Conservation (phyloP, 2,329 filamentous ascomycete genomes). For the Aspergillus uvarum region DNA sequence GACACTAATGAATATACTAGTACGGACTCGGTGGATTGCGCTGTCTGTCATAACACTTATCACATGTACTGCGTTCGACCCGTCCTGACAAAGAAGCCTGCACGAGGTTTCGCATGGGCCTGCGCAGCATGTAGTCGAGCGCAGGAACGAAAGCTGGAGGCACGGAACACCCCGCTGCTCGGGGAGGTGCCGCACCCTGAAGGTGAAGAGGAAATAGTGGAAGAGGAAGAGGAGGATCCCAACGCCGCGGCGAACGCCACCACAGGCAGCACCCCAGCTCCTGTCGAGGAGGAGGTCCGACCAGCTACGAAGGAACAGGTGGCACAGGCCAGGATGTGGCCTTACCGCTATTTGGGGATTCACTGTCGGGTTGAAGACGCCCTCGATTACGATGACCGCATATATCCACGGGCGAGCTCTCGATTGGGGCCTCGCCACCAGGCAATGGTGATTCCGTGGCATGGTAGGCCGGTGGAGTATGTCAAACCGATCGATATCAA, state of each 20-base stretch:
- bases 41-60: slow-evolving; percentile 90
- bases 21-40: slow-evolving; percentile 94
- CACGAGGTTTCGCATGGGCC: slow-evolving; percentile 95
- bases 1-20: slow-evolving; percentile 47
- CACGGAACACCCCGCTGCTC: slow-evolving; percentile 76
- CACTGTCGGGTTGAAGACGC: slow-evolving; percentile 95
- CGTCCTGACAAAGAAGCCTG: slow-evolving; percentile 90
- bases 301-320: slow-evolving; percentile 79
- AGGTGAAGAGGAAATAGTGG: slow-evolving; percentile 64
- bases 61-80: slow-evolving; percentile 98
- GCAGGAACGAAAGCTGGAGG: slow-evolving; percentile 90
- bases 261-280: slow-evolving; percentile 64
- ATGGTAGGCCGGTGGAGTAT: slow-evolving; percentile 81
- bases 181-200: slow-evolving; percentile 52
- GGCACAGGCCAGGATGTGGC: slow-evolving; percentile 91
- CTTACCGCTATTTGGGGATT: slow-evolving; percentile 90
- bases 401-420: slow-evolving; percentile 93
- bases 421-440: slow-evolving; percentile 89
- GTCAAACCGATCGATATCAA: slow-evolving; percentile 86
- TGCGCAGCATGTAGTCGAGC: slow-evolving; percentile 93
- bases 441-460: slow-evolving; percentile 81
- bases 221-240: slow-evolving; percentile 73
- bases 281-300: slow-evolving; percentile 53
- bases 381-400: slow-evolving; percentile 93
- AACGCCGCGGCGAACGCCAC: slow-evolving; percentile 54